Base-by-base conservation (phyloP, 179 eudicot species). In the Heliamphora pulchella region DNA sequence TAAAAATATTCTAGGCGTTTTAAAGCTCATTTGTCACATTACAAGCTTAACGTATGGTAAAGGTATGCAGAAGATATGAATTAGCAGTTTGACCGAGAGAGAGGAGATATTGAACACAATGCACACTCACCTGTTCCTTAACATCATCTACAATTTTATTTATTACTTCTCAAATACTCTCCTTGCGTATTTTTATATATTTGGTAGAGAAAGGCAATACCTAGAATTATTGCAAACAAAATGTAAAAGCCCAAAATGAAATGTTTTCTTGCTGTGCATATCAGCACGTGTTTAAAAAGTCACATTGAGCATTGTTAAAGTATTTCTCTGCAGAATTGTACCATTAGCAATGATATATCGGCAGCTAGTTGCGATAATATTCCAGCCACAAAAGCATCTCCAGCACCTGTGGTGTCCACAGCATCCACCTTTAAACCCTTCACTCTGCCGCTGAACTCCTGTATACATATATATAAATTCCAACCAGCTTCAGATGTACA, bases 361-460 rank as follows among this genome's bases (percentile, higher is more conserved):
- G 86, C 81, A 79, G 99, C 94, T 51, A 96, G 79, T 81, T 92
- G 94, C 68, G 91, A 84, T 51, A 96, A 83, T 31, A 91, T 81
- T 81, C 98, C 98, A 71, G 98, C 98, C 44, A 92, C 99, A 88
- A 94, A 94, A 79, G 98, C 98, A 89, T 96, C 99, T 20, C 99
- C 99, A 9, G 99, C 99, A 78, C 99, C 99, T 1, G 99, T 96
- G 3, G 98, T 89, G 83, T 96, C 99, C 69, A 96, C 93, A 51
- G 96, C 83, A 20, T 90, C 89, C 77, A 92, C 99, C 74, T 87
- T 92, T 81, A 96, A 13, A 78, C 97, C 94, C 76, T 83, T 82
- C 57, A 92, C 96, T 77, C 91, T 87, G 67, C 99, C 99, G 73
- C 86, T 94, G 80, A 92, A 96, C 48, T 89, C 96, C 99, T 96